Conservation (phyloP, 257 asterid genomes). For the Echium plantagineum region DNA sequence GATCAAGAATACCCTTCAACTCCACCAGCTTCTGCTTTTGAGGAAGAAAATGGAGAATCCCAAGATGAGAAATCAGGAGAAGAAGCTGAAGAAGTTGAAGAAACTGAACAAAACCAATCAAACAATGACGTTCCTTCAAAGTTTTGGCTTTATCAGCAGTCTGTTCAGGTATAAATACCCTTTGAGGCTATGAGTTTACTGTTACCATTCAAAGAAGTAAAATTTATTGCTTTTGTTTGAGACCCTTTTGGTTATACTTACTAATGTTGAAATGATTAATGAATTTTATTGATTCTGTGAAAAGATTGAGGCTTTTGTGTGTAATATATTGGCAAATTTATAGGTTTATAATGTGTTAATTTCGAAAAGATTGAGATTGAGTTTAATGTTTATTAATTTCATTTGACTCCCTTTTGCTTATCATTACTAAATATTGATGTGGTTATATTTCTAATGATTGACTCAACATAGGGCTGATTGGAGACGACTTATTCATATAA, state of each 20-base stretch:
- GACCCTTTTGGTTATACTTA: no score
- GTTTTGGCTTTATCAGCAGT: constrained; percentile 78
- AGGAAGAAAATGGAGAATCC: constrained; percentile 23
- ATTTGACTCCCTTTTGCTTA: no score
- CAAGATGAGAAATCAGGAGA: constrained; percentile 38
- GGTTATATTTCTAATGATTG: no score
- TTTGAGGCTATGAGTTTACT: background rate
- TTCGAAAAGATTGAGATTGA: background rate
- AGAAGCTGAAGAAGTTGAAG: constrained; percentile 23
- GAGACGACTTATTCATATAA: no score
- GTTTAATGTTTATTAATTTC: no score
- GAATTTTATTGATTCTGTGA: background rate
- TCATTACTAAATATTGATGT: no score
- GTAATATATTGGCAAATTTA: constrained; percentile 1
- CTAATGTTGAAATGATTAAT: no score
- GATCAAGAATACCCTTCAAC: constrained; percentile 17
- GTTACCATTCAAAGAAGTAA: no score
- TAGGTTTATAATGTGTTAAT: constrained; percentile 7
- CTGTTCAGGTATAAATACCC: constrained; percentile 61
- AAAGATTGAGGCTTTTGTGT: background rate
- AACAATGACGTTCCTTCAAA: constrained; percentile 47
- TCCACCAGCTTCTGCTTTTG: constrained; percentile 17
- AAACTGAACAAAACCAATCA: constrained; percentile 5
- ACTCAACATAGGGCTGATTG: no score
- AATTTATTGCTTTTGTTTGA: no score